Conservation (phyloP, 192 early-diverging fungal genomes). For the Chytriomyces sp. region DNA sequence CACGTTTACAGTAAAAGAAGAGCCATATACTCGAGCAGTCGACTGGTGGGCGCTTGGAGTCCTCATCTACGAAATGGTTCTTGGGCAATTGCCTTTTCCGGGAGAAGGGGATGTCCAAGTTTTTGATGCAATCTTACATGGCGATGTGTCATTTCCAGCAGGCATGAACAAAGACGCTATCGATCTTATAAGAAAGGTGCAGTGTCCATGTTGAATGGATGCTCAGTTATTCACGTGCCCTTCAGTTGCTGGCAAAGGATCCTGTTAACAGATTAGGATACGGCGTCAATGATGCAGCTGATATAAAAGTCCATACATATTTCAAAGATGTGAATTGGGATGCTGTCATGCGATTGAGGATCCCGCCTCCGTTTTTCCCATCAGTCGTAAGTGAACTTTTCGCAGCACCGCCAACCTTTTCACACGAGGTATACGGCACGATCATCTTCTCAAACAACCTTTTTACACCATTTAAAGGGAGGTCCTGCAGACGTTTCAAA, state of each 20-base stretch:
- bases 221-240: not conserved
- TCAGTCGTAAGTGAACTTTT: slow-evolving; percentile 70
- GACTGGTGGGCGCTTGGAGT: slow-evolving; percentile 97
- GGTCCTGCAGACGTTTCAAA: slow-evolving; percentile 89
- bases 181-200: slow-evolving; percentile 83
- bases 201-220: slow-evolving; percentile 8
- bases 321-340: slow-evolving; percentile 92
- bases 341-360: slow-evolving; percentile 80
- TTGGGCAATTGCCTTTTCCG: slow-evolving; percentile 83
- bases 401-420: not conserved
- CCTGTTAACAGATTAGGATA: slow-evolving; percentile 85
- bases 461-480: slow-evolving; percentile 45
- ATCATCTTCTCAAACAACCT: slow-evolving; percentile 1
- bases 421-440: not conserved
- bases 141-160: slow-evolving; percentile 91
- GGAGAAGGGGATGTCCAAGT: slow-evolving; percentile 98
- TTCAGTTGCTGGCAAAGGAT: slow-evolving; percentile 80
- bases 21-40: slow-evolving; percentile 91
- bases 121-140: slow-evolving; percentile 94
- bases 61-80: slow-evolving; percentile 66
- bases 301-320: slow-evolving; percentile 87
- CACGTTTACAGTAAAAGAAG: slow-evolving; percentile 68
- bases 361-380: slow-evolving; percentile 87
- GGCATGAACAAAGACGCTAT: slow-evolving; percentile 91
- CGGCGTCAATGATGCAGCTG: slow-evolving; percentile 78